Conservation (phyloP, 495 filamentous ascomycete genomes). For the Durotheca rogersii region DNA sequence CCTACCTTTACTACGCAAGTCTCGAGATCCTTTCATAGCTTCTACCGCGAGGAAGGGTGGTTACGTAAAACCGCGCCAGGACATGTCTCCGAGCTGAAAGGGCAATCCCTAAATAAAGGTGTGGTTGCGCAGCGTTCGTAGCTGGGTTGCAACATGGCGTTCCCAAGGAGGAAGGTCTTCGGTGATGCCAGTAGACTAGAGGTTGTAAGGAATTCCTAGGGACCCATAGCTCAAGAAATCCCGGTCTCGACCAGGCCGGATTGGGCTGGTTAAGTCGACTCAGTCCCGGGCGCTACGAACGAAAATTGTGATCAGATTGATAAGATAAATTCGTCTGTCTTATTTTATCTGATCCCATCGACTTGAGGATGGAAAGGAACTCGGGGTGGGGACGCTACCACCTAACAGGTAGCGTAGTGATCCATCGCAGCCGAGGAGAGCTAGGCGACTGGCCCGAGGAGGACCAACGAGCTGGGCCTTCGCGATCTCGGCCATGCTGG, state of each 20-base stretch:
- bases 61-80: slow-evolving; percentile 22
- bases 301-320: slow-evolving; percentile 16
- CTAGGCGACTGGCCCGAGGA: too few relatives aligned
- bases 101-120: slow-evolving; percentile 5
- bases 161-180: slow-evolving; percentile 24
- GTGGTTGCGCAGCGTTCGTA: slow-evolving; percentile 4
- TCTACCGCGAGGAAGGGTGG: not conserved
- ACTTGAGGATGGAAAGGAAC: too few relatives aligned
- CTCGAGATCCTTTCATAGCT: not conserved
- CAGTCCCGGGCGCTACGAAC: not conserved
- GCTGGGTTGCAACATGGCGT: not conserved
- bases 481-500: too few relatives aligned
- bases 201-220: not conserved
- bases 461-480: too few relatives aligned
- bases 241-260: not conserved
- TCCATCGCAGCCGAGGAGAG: too few relatives aligned
- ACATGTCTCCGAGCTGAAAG: slow-evolving; percentile 21
- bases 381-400: too few relatives aligned
- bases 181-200: slow-evolving; percentile 18
- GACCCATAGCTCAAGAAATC: not conserved
- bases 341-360: slow-evolving; percentile 31
- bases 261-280: slow-evolving; percentile 19
- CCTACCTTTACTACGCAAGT: too few relatives aligned
- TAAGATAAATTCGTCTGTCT: not conserved
- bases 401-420: too few relatives aligned